A percentile compares a stretch with the other conserved stretches of the same genome.
Evolutionary conservation across 345 rosid genomes (phyloP).

Genomic region (Conringia planisiliqua): DNA sequence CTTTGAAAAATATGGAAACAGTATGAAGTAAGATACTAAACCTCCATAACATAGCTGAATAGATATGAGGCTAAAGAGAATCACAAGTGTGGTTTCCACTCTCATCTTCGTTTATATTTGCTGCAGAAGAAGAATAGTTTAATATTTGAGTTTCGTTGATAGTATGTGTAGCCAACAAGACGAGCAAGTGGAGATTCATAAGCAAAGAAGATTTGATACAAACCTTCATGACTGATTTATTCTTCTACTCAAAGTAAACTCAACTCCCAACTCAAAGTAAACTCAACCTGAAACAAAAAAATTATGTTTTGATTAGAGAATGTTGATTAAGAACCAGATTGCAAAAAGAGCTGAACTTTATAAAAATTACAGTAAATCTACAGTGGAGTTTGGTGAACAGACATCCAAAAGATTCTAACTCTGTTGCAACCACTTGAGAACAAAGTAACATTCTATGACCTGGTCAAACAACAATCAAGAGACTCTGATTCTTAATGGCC

Average conservation of each 20-base stretch:
- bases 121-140: not conserved
- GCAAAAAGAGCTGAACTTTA: not conserved
- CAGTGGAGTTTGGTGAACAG: constrained; percentile 52
- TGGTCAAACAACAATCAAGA: constrained; percentile 7
- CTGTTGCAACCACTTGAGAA: constrained; percentile 33
- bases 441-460: constrained; percentile 19
- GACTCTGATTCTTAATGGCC: not conserved
- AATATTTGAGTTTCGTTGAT: not conserved
- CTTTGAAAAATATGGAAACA: not conserved
- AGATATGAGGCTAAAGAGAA: constrained; percentile 46
- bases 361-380: constrained; percentile 13
- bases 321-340: not conserved
- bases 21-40: constrained; percentile 38
- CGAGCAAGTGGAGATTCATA: not conserved
- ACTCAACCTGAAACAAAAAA: constrained; percentile 15
- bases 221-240: constrained; percentile 15
- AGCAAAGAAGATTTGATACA: not conserved
- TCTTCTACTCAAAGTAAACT: not conserved
- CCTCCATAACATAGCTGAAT: constrained; percentile 65
- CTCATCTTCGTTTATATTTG: constrained; percentile 53
- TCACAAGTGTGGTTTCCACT: constrained; percentile 40
- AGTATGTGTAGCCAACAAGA: not conserved
- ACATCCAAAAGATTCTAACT: constrained; percentile 40
- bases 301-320: not conserved
- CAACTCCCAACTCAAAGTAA: not conserved